Base-by-base conservation (phyloP, 805 yeast species). In the Ogataea chonburiensis region DNA sequence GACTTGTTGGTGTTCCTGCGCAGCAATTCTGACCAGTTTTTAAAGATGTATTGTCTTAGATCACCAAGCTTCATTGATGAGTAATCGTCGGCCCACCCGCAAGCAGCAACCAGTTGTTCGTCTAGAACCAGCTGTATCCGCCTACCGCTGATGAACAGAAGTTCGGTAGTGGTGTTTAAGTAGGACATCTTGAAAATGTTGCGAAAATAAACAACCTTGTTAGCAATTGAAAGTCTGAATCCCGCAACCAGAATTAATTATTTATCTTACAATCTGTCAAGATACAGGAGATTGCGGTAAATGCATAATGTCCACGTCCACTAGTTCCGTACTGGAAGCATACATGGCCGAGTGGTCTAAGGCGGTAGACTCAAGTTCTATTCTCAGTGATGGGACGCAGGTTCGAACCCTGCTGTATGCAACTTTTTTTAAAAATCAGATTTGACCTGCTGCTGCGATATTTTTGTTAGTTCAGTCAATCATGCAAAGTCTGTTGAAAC, bases 381-480 rank as follows among this genome's bases (percentile, higher is more conserved):
- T 47, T 53, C 56, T 51, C 52, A 50, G 54, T 49, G 52, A 47
- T 47, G 52, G 52, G 56, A 47, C 58, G 53, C 55, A 52, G 54
- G 58, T 53, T 53, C 58, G 58, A 53, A 51, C 55, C 58, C 54
- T 52, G 55, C 52, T 46, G 47, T 41, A 51, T 50, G 53, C 58
- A 49, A 32, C 30, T 17, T 46, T 40, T 42, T 47, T 46, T 41
- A 14, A 37, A 7, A 19, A 19, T 19, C 7, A 7, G 7, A 7
- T 19, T 19, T 19, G 22, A 7, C 10, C 7, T 10, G 22, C 22
- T 19, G 9, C 22, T 19, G 9, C 7, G 10, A 7, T 19, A 10
- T 19, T 24, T 25, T 20, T 24, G 6, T 7, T 16, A 6, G 22
- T 21, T 8, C 28, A 18, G 7, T 22, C 6, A 15, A 12, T 7